A percentile compares a stretch with the other conserved stretches of the same genome.
phyloP scores from a whole-genome alignment of 2,329 filamentous ascomycete genomes.

The Colletotrichum cuscutae region DNA sequence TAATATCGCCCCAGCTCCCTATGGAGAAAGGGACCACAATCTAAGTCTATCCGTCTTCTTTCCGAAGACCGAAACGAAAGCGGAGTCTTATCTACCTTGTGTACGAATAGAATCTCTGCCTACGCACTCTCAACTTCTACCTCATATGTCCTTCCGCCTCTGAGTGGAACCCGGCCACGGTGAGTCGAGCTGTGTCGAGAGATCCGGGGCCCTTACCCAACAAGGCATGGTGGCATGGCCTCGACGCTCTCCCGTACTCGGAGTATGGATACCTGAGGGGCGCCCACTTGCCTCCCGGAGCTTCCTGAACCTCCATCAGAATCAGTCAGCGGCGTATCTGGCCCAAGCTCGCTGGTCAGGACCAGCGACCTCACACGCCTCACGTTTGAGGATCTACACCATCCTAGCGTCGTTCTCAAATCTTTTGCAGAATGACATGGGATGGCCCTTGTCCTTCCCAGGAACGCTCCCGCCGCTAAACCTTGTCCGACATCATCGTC shows the following conservation, averaged over 20 bases:
- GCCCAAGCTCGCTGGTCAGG: slow-evolving; percentile 20
- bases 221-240: background rate
- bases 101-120: background rate
- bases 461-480: slow-evolving; percentile 32
- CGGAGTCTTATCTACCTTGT: background rate
- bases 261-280: slow-evolving; percentile 12
- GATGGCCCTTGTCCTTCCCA: slow-evolving; percentile 26
- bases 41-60: slow-evolving; percentile 17
- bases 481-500: slow-evolving; percentile 21
- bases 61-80: slow-evolving; percentile 18
- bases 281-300: slow-evolving; percentile 9
- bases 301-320: slow-evolving; percentile 8
- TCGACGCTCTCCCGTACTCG: slow-evolving; percentile 5
- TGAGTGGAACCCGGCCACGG: slow-evolving; percentile 7
- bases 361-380: slow-evolving; percentile 29
- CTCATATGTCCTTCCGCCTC: slow-evolving; percentile 9
- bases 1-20: background rate
- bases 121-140: background rate
- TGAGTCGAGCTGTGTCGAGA: slow-evolving; percentile 11
- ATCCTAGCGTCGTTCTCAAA: slow-evolving; percentile 31
- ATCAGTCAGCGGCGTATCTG: slow-evolving; percentile 21
- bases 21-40: slow-evolving; percentile 14
- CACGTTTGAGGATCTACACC: slow-evolving; percentile 31
- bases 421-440: background rate
- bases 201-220: slow-evolving; percentile 2